A percentile compares a stretch with the other conserved stretches of the same genome.
Evolutionary conservation across 2,329 filamentous ascomycete species (phyloP).

Genomic region (Paraphoma chrysanthemicola): DNA sequence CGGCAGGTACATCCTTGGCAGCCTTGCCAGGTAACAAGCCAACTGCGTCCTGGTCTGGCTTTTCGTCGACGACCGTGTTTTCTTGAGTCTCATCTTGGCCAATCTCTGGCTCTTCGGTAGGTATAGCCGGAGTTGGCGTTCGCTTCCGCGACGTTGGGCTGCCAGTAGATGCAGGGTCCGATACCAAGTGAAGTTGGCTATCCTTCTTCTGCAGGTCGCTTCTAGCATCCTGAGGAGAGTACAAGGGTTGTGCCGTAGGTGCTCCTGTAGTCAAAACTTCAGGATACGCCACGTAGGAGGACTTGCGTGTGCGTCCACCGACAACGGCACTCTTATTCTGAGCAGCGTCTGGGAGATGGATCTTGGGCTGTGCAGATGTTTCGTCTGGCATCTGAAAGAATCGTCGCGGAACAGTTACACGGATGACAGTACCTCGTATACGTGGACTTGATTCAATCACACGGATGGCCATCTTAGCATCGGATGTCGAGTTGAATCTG

Average conservation of each 20-base stretch:
- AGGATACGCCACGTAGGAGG: slow-evolving; percentile 5
- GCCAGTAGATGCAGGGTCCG: neutral
- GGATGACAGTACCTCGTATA: slow-evolving; percentile 14
- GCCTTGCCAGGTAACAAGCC: no score
- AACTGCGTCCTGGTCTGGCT: no score
- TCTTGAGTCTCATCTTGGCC: neutral
- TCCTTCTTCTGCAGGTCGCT: slow-evolving; percentile 34
- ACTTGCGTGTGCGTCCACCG: neutral
- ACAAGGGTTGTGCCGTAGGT: slow-evolving; percentile 12
- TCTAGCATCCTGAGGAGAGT: slow-evolving; percentile 47
- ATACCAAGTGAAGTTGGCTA: slow-evolving; percentile 2
- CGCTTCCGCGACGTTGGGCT: slow-evolving; percentile 25
- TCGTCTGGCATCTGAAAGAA: slow-evolving; percentile 22
- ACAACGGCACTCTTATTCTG: neutral
- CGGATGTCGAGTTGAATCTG: slow-evolving; percentile 20
- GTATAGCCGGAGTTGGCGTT: slow-evolving; percentile 20
- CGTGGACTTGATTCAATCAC: slow-evolving; percentile 3
- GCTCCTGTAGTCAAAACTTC: neutral
- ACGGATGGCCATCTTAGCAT: slow-evolving; percentile 20
- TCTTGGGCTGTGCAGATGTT: neutral
- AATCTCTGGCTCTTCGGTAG: neutral
- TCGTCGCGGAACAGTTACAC: slow-evolving; percentile 28
- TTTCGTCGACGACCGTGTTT: neutral
- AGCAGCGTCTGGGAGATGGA: neutral
- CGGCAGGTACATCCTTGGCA: no score